phyloP scores from a whole-genome alignment of 148 eudicot species.

The Vaccinium myrtillus region DNA sequence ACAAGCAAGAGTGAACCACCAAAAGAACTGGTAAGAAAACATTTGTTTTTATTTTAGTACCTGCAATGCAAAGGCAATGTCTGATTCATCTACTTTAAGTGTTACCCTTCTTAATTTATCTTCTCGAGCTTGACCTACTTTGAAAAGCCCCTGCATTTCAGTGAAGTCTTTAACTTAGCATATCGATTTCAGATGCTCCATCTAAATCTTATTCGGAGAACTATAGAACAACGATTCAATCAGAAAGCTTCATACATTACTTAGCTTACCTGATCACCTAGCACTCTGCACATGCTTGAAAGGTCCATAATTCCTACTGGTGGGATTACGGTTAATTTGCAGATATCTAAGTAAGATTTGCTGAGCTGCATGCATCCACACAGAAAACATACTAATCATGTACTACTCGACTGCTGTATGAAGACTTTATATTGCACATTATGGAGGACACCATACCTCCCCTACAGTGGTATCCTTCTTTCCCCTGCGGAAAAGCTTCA shows the following conservation, averaged over 20 bases:
- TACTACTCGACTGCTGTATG: not conserved
- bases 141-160: slow-evolving; percentile 72
- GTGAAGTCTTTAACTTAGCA: not conserved
- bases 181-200: not conserved
- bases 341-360: slow-evolving; percentile 63
- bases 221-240: not conserved
- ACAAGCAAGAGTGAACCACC: not conserved
- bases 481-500: slow-evolving; percentile 68
- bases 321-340: slow-evolving; percentile 63
- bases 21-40: not conserved
- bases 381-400: slow-evolving; percentile 10
- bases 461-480: slow-evolving; percentile 75
- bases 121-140: slow-evolving; percentile 64
- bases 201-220: not conserved
- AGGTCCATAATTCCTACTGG: slow-evolving; percentile 76
- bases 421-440: not conserved
- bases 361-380: slow-evolving; percentile 66
- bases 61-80: slow-evolving; percentile 87
- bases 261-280: slow-evolving; percentile 75
- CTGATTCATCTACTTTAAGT: slow-evolving; percentile 75
- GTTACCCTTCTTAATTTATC: slow-evolving; percentile 67
- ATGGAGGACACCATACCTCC: slow-evolving; percentile 56
- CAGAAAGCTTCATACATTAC: not conserved
- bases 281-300: slow-evolving; percentile 85
- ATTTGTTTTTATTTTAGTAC: slow-evolving; percentile 23